Base-by-base conservation (phyloP, 305 asterid species). In the Solanum aculeatissimum region DNA sequence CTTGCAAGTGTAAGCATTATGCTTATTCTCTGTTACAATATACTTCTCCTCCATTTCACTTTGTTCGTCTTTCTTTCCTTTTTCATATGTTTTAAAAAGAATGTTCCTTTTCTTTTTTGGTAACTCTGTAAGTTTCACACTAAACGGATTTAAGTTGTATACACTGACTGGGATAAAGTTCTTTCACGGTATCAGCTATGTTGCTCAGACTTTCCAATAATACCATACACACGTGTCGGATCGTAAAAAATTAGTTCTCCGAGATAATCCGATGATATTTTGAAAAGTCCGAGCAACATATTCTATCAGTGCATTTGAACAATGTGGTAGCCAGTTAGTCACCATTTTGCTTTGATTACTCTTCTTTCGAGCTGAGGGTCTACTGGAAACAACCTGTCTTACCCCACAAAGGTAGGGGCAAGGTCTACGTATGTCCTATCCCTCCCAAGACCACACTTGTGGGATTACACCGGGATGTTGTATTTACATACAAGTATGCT, bases 1-100 rank as follows among this genome's bases (percentile, higher is more conserved):
- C 90, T 29, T 93, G 95, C 90, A 93, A 89, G 85, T 92, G 97
- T 93, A 89, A 90, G 89, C 62, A 62, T 14, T 21, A 21, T 18
- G 23, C 60, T 55, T 38, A 83, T 72, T 32, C 49, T 69, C 32
- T 40, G 19, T 21, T 45, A 16, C 4, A 18, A 18, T 35, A 6
- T 38, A 38, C 42, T 29, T 29, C 32, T 29, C 40, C 3, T 35
- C 40, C 0, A 2, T 40, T 40, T 40, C 10, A 40, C 7, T 40
- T 40, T 40, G 45, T 40, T 40, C 7, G 45, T 6, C 45, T 40
- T 40, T 1, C 40, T 43, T 43, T 9, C 12, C 49, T 43, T 43
- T 43, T 43, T 43, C 10, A 4, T 43, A 12, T 3, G 49, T 43
- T 43, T 43, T 0, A 9, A 43, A 43, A 43, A 43, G 12, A 40